Evolutionary conservation across 2,329 filamentous ascomycete species (phyloP).

Genomic region (Orbilia ellipsospora): DNA sequence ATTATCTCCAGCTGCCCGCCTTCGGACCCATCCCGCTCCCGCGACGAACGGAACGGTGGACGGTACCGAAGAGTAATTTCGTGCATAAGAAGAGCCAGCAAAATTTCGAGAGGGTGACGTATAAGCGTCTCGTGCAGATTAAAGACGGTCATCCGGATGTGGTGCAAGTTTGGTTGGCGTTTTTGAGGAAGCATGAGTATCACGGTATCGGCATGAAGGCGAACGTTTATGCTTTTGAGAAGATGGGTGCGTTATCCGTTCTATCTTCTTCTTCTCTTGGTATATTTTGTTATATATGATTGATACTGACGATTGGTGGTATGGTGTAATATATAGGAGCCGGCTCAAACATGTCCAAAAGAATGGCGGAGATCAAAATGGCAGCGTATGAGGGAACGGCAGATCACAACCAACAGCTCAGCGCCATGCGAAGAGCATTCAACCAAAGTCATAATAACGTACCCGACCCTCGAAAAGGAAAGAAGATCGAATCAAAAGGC

Average conservation of each 20-base stretch:
- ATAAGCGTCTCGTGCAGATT: slow-evolving; percentile 88
- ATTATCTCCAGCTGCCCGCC: slow-evolving; percentile 88
- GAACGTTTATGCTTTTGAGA: slow-evolving; percentile 90
- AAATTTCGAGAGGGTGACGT: slow-evolving; percentile 93
- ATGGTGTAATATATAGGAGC: slow-evolving; percentile 28
- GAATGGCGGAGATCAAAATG: slow-evolving; percentile 37
- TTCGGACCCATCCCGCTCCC: slow-evolving; percentile 88
- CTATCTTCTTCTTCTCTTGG: neutral
- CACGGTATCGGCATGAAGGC: slow-evolving; percentile 99
- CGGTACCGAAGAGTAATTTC: slow-evolving; percentile 87
- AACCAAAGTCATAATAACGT: slow-evolving; percentile 24
- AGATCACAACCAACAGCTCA: slow-evolving; percentile 48
- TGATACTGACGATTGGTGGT: no score
- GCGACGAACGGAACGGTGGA: slow-evolving; percentile 90
- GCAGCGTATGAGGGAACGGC: slow-evolving; percentile 25
- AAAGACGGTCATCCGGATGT: slow-evolving; percentile 88
- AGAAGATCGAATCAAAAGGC: no score
- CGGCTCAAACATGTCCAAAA: slow-evolving; percentile 32
- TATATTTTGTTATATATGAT: neutral
- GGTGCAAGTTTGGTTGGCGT: slow-evolving; percentile 91
- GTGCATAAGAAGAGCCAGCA: slow-evolving; percentile 98
- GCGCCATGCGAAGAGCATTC: slow-evolving; percentile 36
- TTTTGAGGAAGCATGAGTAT: slow-evolving; percentile 89
- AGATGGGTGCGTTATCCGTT: slow-evolving; percentile 69
- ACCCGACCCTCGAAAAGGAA: slow-evolving; percentile 8